Conservation (phyloP, 2,329 filamentous ascomycete species). For the Sporothrix humicola region DNA sequence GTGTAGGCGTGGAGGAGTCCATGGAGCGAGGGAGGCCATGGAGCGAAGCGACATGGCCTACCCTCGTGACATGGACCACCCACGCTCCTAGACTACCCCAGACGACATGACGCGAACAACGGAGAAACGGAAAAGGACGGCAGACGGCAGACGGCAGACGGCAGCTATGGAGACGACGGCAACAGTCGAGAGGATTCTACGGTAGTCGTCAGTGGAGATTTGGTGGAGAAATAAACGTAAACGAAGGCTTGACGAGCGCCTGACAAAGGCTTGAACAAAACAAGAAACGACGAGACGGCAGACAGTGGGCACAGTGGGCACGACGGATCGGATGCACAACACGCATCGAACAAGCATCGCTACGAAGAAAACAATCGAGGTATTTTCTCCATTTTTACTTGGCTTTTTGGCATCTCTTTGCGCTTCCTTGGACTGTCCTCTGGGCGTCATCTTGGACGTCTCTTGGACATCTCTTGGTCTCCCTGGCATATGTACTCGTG, state of each 20-base stretch:
- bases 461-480: neutral
- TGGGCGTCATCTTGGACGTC: neutral
- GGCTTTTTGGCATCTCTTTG: neutral
- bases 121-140: constrained; percentile 11
- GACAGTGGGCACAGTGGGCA: no score
- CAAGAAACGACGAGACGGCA: no score
- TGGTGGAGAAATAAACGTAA: no score
- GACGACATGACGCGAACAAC: neutral
- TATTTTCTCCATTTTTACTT: neutral
- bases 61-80: no score
- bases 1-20: constrained; percentile 44
- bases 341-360: neutral
- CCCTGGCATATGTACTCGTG: neutral
- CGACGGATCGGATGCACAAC: neutral
- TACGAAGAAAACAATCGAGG: neutral
- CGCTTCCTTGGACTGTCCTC: neutral
- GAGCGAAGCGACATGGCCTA: neutral
- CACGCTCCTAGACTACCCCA: neutral
- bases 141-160: no score
- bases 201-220: neutral
- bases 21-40: no score
- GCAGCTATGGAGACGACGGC: neutral
- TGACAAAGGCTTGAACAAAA: no score
- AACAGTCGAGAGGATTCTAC: constrained; percentile 1
- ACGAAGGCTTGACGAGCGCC: no score